phyloP scores from a whole-genome alignment of 2,329 filamentous ascomycete genomes.

The Trichoderma sp. region DNA sequence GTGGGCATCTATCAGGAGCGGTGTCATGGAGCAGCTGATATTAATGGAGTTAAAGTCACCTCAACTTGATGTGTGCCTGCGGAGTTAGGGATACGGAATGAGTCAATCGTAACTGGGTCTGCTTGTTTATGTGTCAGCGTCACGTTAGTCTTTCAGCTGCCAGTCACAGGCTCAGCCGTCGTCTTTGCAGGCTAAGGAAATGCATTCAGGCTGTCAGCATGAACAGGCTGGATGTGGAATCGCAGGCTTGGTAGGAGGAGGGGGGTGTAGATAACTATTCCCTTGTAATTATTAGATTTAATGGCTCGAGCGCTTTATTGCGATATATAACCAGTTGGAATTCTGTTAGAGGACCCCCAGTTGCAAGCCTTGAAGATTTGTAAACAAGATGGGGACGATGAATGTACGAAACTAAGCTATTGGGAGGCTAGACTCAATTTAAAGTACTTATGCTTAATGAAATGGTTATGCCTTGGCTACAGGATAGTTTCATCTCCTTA shows the following conservation, averaged over 20 bases:
- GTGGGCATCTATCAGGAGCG: not conserved
- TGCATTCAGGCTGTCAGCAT: not conserved
- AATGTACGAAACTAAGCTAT: not conserved
- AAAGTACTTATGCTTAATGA: not conserved
- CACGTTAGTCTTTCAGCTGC: not conserved
- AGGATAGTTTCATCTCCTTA: not conserved
- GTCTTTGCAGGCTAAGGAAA: not conserved
- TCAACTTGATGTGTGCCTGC: not conserved
- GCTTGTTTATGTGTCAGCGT: not conserved
- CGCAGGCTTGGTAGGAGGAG: not conserved
- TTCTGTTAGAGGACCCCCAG: not conserved
- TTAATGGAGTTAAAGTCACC: not conserved
- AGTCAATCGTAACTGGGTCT: no score
- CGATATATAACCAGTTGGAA: not conserved
- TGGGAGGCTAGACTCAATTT: not conserved
- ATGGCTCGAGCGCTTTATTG: not conserved
- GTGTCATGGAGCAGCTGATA: not conserved
- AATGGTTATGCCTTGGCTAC: not conserved
- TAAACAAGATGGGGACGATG: not conserved
- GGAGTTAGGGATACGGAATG: not conserved
- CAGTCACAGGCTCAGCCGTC: not conserved
- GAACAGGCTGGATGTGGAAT: not conserved
- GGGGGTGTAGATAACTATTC: not conserved
- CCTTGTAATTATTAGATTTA: not conserved
- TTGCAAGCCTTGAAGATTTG: not conserved